Evolutionary conservation across 495 filamentous ascomycete species (phyloP).

Genomic region (Penicillium subrubescens): DNA sequence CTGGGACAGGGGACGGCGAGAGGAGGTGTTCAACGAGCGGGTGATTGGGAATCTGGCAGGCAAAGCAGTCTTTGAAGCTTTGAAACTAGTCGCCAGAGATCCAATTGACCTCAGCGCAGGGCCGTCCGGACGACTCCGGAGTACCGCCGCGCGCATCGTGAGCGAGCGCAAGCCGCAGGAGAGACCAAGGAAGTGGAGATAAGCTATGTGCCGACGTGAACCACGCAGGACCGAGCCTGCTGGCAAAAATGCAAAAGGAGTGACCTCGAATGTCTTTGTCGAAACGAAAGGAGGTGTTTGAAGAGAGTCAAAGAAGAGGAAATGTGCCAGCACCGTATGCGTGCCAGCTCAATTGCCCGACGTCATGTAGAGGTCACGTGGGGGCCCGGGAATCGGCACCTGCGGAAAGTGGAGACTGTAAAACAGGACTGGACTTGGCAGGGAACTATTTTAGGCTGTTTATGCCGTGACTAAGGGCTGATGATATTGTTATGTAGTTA

Average conservation of each 20-base stretch:
- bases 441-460: background rate
- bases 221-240: constrained; percentile 16
- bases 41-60: constrained; percentile 15
- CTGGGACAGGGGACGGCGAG: constrained; percentile 27
- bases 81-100: constrained; percentile 25
- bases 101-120: constrained; percentile 37
- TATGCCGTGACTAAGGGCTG: no score
- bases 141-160: constrained; percentile 44
- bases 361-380: constrained; percentile 28
- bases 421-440: background rate
- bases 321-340: background rate
- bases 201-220: constrained; percentile 18
- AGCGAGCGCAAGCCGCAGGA: constrained; percentile 6
- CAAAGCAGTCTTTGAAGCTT: constrained; percentile 17
- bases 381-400: constrained; percentile 23
- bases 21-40: constrained; percentile 28
- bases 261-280: background rate
- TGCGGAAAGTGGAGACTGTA: background rate
- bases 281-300: constrained; percentile 10
- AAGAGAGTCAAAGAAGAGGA: background rate
- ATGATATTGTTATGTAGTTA: no score
- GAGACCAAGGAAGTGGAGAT: constrained; percentile 18
- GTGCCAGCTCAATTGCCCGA: constrained; percentile 3
- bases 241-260: constrained; percentile 10
- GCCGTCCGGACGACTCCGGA: constrained; percentile 39